phyloP scores from a whole-genome alignment of 1,139 yeast species.

The Candida neerlandica region DNA sequence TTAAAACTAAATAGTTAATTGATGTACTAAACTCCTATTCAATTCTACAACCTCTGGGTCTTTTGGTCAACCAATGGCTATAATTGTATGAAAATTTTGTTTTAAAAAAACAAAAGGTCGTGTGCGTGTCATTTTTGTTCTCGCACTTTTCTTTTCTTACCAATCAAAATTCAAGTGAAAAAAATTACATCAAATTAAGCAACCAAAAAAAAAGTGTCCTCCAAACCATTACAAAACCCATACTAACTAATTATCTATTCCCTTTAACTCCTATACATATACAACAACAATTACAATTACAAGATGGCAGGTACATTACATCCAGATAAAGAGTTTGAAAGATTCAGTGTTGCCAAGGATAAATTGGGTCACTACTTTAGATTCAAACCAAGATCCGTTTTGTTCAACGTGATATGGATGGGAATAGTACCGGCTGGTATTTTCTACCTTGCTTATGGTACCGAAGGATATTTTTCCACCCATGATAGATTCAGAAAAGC shows the following conservation, averaged over 20 bases:
- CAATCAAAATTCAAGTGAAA: constrained; percentile 4
- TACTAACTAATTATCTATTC: neutral
- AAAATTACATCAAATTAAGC: neutral
- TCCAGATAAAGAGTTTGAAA: constrained; percentile 48
- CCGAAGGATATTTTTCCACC: constrained; percentile 40
- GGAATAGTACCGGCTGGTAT: constrained; percentile 43
- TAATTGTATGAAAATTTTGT: too few species aligned
- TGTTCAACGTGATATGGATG: constrained; percentile 40
- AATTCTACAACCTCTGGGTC: too few species aligned
- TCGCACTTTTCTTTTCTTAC: neutral
- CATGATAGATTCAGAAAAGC: constrained; percentile 40
- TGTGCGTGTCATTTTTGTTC: neutral
- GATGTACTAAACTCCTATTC: too few species aligned
- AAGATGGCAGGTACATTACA: constrained; percentile 49
- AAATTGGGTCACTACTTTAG: constrained; percentile 47
- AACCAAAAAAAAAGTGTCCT: neutral
- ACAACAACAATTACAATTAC: neutral
- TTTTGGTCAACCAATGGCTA: neutral
- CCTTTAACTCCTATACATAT: neutral
- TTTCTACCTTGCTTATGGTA: constrained; percentile 38
- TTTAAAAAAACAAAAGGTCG: neutral
- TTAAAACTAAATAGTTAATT: too few species aligned
- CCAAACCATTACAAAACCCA: neutral
- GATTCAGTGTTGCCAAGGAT: constrained; percentile 48
- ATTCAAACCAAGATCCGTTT: constrained; percentile 43